Base-by-base conservation (phyloP, 805 yeast genomes). In the Starmerella gropengiesseri region DNA sequence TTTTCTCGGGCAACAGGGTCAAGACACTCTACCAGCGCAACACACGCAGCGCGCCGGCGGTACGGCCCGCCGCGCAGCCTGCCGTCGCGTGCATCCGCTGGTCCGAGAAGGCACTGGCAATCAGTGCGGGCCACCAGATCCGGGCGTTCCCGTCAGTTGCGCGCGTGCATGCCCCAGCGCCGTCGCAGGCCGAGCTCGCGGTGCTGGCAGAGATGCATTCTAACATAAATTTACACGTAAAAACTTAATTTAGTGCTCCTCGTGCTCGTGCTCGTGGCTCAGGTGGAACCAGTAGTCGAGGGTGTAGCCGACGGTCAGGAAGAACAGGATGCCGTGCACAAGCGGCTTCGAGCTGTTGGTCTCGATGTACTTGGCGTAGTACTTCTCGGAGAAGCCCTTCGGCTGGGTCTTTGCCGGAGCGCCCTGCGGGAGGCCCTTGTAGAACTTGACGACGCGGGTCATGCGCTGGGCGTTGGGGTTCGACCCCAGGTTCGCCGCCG, bases 391-490 rank as follows among this genome's bases (percentile, higher is more conserved):
- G 43, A 57, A 58, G 38, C 56, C 52, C 41, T 51, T 65, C 59
- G 84, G 76, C 67, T 78, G 74, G 53, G 76, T 67, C 55, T 77
- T 77, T 54, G 89, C 78, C 48, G 94, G 93, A 47, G 80, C 69
- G 42, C 97, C 97, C 64, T 85, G 87, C 62, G 98, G 98, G 59
- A 89, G 77, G 56, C 85, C 78, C 71, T 89, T 83, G 81, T 89
- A 89, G 77, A 91, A 87, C 52, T 83, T 73, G 58, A 89, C 96
- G 59, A 89, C 94, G 65, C 83, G 82, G 55, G 84, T 80, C 80
- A 91, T 84, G 71, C 94, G 84, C 75, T 85, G 84, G 57, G 97
- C 97, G 59, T 89, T 81, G 60, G 96, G 95, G 70, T 86, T 85
- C 49, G 94, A 75, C 47, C 95, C 94, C 55, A 91, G 72, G 81